Percentiles rank a stretch among this genome's conserved stretches.
Evolutionary conservation across 805 yeast species (phyloP).

Genomic region (Teunomyces tritomae): DNA sequence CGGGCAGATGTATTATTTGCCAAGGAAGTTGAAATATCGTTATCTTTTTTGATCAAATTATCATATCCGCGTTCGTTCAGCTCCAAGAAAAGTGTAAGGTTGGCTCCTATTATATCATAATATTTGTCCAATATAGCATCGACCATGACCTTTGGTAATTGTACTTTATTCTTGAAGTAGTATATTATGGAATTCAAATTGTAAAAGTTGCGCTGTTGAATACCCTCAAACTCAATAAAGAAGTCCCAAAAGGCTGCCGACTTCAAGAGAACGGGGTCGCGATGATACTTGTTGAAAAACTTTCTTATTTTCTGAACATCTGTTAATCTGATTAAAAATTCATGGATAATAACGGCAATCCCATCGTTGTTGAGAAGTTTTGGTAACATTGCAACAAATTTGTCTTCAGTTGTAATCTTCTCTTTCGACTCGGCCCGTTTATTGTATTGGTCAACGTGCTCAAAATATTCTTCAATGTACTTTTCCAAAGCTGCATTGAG

Average conservation of each 20-base stretch:
- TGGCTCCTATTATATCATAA: conserved; percentile 20
- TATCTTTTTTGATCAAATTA: conserved; percentile 17
- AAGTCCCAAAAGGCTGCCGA: conserved; percentile 56
- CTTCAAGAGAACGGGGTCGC: conserved; percentile 29
- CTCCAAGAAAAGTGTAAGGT: conserved; percentile 13
- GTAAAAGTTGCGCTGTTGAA: conserved; percentile 38
- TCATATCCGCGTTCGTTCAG: conserved; percentile 10
- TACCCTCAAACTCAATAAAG: conserved; percentile 52
- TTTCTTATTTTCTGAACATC: conserved; percentile 12
- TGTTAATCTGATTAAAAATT: conserved; percentile 19
- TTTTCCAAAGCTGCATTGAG: conserved; percentile 10
- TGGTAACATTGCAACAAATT: conserved; percentile 18
- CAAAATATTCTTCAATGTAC: conserved; percentile 12
- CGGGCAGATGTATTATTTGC: conserved; percentile 23
- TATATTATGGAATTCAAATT: conserved; percentile 46
- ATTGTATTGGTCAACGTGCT: conserved; percentile 13
- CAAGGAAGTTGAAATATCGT: conserved; percentile 26
- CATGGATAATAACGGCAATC: conserved; percentile 35
- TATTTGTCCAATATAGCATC: conserved; percentile 40
- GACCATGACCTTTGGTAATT: conserved; percentile 47
- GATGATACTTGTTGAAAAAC: conserved; percentile 29
- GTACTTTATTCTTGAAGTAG: conserved; percentile 43
- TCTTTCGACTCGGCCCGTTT: conserved; percentile 10
- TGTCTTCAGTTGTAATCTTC: neutral
- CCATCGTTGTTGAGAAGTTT: conserved; percentile 40